A percentile compares a stretch with the other conserved stretches of the same genome.
Conservation (phyloP, 2,329 filamentous ascomycete species). For the Colletotrichum sp. region DNA sequence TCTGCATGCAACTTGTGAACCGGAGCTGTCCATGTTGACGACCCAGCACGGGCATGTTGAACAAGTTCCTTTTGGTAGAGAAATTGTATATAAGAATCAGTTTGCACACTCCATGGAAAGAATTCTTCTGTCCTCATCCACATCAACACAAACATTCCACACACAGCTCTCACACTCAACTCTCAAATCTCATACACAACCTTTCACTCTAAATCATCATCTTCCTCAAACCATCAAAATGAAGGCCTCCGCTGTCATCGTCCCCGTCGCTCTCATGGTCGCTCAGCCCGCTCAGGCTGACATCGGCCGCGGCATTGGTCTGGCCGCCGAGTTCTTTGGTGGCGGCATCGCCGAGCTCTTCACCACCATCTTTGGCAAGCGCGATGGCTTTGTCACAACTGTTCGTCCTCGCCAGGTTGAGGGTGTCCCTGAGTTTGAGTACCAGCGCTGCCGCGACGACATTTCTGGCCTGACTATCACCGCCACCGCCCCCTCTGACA, state of each 20-base stretch:
- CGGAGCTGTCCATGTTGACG: background rate
- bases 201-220: background rate
- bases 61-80: background rate
- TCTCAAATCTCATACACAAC: background rate
- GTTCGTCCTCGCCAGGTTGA: background rate
- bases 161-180: background rate
- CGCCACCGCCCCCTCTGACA: background rate
- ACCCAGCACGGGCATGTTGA: background rate
- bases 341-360: background rate
- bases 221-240: background rate
- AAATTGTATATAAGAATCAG: background rate
- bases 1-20: background rate
- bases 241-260: constrained; percentile 1
- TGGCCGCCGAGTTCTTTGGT: constrained; percentile 8
- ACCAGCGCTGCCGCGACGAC: constrained; percentile 15
- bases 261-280: constrained; percentile 11
- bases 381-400: background rate
- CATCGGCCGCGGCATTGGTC: background rate
- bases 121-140: background rate
- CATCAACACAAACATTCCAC: background rate
- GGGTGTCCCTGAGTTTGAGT: constrained; percentile 19
- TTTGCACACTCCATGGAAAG: background rate
- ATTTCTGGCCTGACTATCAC: constrained; percentile 13
- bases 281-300: constrained; percentile 2
- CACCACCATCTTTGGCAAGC: background rate